Conservation (phyloP, 2,329 filamentous ascomycete species). For the Aspergillus sp. region DNA sequence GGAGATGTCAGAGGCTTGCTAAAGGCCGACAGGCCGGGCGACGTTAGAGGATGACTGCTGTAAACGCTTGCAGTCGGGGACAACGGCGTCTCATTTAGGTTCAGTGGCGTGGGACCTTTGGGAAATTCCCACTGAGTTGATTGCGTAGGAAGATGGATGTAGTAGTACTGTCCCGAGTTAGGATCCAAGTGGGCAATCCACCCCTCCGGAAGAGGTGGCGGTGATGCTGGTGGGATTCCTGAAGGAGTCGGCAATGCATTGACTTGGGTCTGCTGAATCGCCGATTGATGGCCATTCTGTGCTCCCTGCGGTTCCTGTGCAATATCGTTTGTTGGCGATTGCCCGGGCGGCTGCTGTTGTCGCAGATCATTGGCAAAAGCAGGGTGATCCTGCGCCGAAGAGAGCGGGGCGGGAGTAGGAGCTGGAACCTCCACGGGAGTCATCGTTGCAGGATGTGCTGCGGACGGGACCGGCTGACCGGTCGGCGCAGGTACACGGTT, state of each 20-base stretch:
- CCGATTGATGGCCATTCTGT: conserved; percentile 10
- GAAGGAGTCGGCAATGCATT: conserved; percentile 38
- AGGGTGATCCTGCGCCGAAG: conserved; percentile 64
- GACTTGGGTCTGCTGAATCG: conserved; percentile 27
- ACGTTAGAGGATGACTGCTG: conserved; percentile 66
- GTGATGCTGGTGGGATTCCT: conserved; percentile 69
- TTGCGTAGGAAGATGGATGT: conserved; percentile 92
- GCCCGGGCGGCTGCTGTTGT: conserved; percentile 27
- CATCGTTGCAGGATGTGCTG: conserved; percentile 28
- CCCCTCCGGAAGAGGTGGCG: conserved; percentile 90
- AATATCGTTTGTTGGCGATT: conserved; percentile 40
- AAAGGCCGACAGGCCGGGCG: conserved; percentile 62
- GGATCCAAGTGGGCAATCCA: conserved; percentile 98
- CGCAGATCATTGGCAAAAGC: conserved; percentile 85
- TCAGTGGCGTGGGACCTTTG: conserved; percentile 87
- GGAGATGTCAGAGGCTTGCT: conserved; percentile 69
- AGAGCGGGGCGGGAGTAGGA: conserved; percentile 27
- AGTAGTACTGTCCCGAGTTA: conserved; percentile 97
- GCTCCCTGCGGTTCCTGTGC: conserved; percentile 13
- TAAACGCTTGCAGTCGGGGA: conserved; percentile 79
- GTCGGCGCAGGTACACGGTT: conserved; percentile 46
- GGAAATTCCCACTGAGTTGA: conserved; percentile 99
- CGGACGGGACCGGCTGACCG: conserved; percentile 12
- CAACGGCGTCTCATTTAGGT: conserved; percentile 76
- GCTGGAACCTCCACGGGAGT: conserved; percentile 21